These are phyloP conservation scores for Periconia sp. DNA, from an alignment of 2,329 filamentous ascomycete genomes.

Conservation along the genomic window DNA sequence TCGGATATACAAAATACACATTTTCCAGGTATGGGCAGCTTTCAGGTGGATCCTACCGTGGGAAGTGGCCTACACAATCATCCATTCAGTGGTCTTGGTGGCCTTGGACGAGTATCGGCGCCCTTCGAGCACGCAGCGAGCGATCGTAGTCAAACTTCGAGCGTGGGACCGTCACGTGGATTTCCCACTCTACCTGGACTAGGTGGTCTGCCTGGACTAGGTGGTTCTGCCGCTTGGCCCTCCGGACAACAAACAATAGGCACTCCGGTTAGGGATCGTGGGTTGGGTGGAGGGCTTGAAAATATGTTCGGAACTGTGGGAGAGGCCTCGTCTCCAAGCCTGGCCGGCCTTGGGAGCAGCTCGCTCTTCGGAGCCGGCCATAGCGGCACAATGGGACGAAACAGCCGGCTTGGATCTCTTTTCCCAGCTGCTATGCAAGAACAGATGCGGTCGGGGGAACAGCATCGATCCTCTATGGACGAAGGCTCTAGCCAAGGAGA, in stretches of 20 bases:
- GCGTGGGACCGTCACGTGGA: constrained; percentile 74
- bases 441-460: constrained; percentile 72
- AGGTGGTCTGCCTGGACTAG: constrained; percentile 60
- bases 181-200: constrained; percentile 70
- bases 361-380: constrained; percentile 69
- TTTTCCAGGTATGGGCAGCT: constrained; percentile 59
- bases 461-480: constrained; percentile 60
- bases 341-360: constrained; percentile 69
- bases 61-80: constrained; percentile 48
- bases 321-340: constrained; percentile 77
- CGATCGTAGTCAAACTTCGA: constrained; percentile 92
- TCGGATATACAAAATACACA: constrained; percentile 59
- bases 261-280: constrained; percentile 68
- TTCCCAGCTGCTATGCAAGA: constrained; percentile 91
- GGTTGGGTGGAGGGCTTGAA: constrained; percentile 60
- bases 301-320: constrained; percentile 74
- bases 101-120: constrained; percentile 53
- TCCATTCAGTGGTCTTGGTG: constrained; percentile 63
- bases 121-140: constrained; percentile 68
- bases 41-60: constrained; percentile 55
- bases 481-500: constrained; percentile 54
- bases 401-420: constrained; percentile 83
- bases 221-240: constrained; percentile 67
- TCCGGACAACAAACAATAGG: constrained; percentile 77
- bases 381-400: constrained; percentile 72